Conservation (phyloP, 2,329 filamentous ascomycete genomes). For the Gnomoniopsis sp. region DNA sequence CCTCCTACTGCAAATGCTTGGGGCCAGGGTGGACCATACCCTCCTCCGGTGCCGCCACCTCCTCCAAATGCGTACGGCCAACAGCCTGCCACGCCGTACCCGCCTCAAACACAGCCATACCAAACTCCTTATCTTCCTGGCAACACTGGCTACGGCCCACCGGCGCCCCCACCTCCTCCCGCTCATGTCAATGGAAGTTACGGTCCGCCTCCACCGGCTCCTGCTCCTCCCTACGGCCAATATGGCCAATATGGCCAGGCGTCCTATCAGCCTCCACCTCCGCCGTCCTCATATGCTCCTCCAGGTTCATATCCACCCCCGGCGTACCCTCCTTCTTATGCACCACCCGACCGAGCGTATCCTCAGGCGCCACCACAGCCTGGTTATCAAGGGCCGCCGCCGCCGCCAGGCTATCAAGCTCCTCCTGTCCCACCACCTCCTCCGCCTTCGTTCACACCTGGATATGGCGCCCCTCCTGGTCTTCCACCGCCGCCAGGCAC, state of each 20-base stretch:
- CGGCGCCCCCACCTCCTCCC: conserved; percentile 7
- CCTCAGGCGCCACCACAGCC: not conserved
- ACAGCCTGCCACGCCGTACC: conserved; percentile 11
- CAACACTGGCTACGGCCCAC: conserved; percentile 13
- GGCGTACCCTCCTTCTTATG: not conserved
- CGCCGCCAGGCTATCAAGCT: conserved; percentile 6
- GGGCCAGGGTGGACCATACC: conserved; percentile 18
- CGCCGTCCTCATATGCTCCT: conserved; percentile 13
- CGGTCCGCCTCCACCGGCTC: conserved; percentile 3
- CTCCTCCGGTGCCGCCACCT: conserved; percentile 19
- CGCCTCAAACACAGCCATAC: conserved; percentile 14
- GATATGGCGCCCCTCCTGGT: conserved; percentile 4
- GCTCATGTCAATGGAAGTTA: conserved; percentile 5
- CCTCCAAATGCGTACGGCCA: conserved; percentile 20
- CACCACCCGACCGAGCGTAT: too few species aligned
- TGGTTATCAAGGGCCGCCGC: conserved; percentile 3
- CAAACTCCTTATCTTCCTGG: conserved; percentile 15
- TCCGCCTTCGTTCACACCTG: conserved; percentile 4
- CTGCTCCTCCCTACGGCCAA: conserved; percentile 5
- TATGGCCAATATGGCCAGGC: conserved; percentile 14
- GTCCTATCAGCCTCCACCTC: conserved; percentile 12
- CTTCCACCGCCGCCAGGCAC: conserved; percentile 9
- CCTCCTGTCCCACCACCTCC: conserved; percentile 8
- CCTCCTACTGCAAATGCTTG: conserved; percentile 20
- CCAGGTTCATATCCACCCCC: conserved; percentile 9